Evolutionary conservation across 805 yeast species (phyloP).

Genomic region (Wickerhamiella nectarea): DNA sequence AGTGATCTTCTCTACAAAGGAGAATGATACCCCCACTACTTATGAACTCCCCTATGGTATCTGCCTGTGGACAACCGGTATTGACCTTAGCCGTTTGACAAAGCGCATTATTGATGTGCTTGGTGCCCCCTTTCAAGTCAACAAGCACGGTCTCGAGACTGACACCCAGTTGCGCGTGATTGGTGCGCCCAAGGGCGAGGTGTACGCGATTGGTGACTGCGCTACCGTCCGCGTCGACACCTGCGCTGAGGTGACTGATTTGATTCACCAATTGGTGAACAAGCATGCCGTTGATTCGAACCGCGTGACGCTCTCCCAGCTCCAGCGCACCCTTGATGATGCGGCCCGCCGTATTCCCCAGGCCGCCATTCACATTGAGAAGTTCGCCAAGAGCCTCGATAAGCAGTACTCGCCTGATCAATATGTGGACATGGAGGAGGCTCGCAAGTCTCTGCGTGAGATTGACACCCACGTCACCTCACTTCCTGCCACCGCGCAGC

Average conservation of each 20-base stretch:
- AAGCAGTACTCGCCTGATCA: slow-evolving; percentile 16
- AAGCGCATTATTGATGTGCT: slow-evolving; percentile 39
- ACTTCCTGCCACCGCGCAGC: slow-evolving; percentile 61
- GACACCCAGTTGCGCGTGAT: slow-evolving; percentile 57
- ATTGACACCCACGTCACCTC: slow-evolving; percentile 52
- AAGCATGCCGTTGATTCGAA: slow-evolving; percentile 29
- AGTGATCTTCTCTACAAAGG: slow-evolving; percentile 44
- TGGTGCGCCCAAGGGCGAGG: slow-evolving; percentile 55
- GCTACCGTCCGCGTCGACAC: slow-evolving; percentile 49
- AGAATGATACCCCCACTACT: slow-evolving; percentile 28
- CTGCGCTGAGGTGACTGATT: slow-evolving; percentile 41
- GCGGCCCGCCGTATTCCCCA: slow-evolving; percentile 17
- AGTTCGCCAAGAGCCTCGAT: slow-evolving; percentile 16
- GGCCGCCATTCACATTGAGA: slow-evolving; percentile 18
- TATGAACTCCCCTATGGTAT: slow-evolving; percentile 51
- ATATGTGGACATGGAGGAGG: slow-evolving; percentile 36
- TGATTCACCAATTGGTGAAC: slow-evolving; percentile 33
- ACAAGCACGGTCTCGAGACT: slow-evolving; percentile 60
- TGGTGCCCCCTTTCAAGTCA: slow-evolving; percentile 35
- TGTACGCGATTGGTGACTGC: slow-evolving; percentile 63
- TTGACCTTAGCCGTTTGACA: slow-evolving; percentile 51
- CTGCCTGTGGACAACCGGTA: slow-evolving; percentile 68
- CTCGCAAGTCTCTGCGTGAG: slow-evolving; percentile 36
- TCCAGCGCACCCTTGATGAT: slow-evolving; percentile 12
- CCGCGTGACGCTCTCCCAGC: slow-evolving; percentile 11